Evolutionary conservation across 108 stramenopile species (phyloP), one percentile per base, ranked within the genome.

Genomic region (Fragilariopsis cylindrus): DNA sequence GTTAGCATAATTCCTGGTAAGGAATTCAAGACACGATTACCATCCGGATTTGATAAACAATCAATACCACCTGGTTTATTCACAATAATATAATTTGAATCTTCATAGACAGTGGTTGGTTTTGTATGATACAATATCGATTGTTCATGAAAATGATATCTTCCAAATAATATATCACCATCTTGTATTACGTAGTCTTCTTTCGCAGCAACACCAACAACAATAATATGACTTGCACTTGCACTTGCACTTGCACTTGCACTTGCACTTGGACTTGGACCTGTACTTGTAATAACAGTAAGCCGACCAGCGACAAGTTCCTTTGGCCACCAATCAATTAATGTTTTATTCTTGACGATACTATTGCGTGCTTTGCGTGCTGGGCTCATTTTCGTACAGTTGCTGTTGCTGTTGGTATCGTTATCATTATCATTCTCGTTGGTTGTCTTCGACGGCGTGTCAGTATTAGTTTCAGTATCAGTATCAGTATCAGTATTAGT

Each of bases 101-200:
- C 69, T 19, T 53, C 16, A 30, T 69, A 54, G 3, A 69, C 52
- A 4, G 12, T 21, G 0, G 41, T 7, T 19, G 48, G 41, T 15
- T 1, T 21, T 19, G 41, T 4, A 18, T 30, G 11, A 21, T 69
- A 43, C 16, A 5, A 7, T 30, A 71, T 43, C 0, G 70, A 71
- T n/a, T 71, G 70, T 40, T 71, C 70, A 43, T 71, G 70, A 57
- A 56, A 71, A 54, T 71, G 70, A 50, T 57, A 71, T 19, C 54
- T 53, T 41, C 53, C 70, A 8, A 7, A 1, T 40, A 63, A 0
- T 7, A 63, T 44, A 5, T 63, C 62, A 40, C 42, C 42, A 11
- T 60, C 21, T 45, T 13, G 62, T 4, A 45, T 40, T n/a, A 63
- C 0, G 43, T 11, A 4, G 1, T 13, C 62, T 30, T 30, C 30